A percentile compares a stretch with the other conserved stretches of the same genome.
phyloP scores from a whole-genome alignment of 306 rosid genomes.

The Pyrus communis region DNA sequence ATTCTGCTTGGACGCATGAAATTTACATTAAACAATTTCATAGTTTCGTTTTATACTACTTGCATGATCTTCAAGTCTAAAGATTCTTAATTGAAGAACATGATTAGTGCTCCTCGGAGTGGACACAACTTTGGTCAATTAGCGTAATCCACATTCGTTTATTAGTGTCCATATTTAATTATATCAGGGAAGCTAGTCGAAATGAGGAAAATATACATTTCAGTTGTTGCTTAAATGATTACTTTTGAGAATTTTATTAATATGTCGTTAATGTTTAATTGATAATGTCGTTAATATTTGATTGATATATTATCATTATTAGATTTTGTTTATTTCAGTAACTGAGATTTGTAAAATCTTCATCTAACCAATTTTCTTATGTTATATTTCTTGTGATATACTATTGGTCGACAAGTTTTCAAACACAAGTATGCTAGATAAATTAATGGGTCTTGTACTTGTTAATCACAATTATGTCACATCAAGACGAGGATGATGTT shows the following conservation, averaged over 20 bases:
- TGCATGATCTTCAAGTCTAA: not conserved
- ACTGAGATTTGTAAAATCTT: not conserved
- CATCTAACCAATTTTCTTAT: not conserved
- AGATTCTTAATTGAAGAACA: not conserved
- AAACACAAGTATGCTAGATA: not conserved
- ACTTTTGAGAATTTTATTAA: no score
- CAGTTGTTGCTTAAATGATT: not conserved
- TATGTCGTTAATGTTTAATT: not conserved
- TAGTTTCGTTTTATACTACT: not conserved
- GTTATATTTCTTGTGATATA: not conserved
- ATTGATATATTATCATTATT: no score
- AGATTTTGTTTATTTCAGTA: no score
- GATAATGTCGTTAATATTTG: not conserved
- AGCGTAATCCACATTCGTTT: no score
- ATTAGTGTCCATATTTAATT: not conserved
- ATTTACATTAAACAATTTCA: not conserved
- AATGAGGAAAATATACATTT: not conserved
- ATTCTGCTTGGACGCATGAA: not conserved
- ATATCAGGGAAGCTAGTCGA: not conserved
- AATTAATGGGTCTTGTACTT: not conserved
- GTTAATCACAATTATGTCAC: not conserved
- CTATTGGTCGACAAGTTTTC: not conserved
- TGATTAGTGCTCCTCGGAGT: not conserved
- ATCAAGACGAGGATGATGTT: not conserved
- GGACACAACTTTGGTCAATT: not conserved